Conservation (phyloP, 2,329 filamentous ascomycete genomes). For the Hymenoscyphus fraxineus region DNA sequence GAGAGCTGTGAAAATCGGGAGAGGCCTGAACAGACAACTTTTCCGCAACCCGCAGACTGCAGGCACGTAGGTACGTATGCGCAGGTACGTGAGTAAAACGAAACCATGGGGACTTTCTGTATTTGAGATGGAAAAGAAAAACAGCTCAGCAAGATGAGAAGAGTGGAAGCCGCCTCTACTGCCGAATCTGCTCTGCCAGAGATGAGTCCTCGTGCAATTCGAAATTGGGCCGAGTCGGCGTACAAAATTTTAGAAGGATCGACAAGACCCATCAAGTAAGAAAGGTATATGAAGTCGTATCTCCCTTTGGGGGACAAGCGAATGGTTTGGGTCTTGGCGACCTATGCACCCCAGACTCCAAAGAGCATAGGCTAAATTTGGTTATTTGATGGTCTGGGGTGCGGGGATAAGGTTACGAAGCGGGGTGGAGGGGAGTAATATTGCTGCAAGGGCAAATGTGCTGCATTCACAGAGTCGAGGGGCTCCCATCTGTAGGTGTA, state of each 20-base stretch:
- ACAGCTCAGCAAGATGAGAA: neutral
- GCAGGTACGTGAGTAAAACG: neutral
- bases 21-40: neutral
- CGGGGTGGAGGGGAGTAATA: neutral
- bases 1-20: neutral
- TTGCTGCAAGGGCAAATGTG: neutral
- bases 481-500: neutral
- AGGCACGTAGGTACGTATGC: neutral
- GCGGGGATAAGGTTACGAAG: conserved; percentile 1
- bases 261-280: neutral
- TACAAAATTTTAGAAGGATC: neutral
- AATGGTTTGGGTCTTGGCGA: neutral
- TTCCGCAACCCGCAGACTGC: neutral
- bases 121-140: neutral
- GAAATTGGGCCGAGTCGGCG: neutral
- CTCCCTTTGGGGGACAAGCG: neutral
- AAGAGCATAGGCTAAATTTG: neutral
- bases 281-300: conserved; percentile 2
- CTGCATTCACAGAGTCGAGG: neutral
- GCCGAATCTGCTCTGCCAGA: neutral
- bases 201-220: neutral
- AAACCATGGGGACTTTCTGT: neutral
- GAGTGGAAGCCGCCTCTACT: neutral
- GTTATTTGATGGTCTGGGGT: conserved; percentile 2
- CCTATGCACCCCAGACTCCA: conserved; percentile 3